Evolutionary conservation across 192 early-diverging fungal genomes (phyloP), one percentile per base, ranked within the genome.

Genomic region (Jimgerdemannia flammicorona): DNA sequence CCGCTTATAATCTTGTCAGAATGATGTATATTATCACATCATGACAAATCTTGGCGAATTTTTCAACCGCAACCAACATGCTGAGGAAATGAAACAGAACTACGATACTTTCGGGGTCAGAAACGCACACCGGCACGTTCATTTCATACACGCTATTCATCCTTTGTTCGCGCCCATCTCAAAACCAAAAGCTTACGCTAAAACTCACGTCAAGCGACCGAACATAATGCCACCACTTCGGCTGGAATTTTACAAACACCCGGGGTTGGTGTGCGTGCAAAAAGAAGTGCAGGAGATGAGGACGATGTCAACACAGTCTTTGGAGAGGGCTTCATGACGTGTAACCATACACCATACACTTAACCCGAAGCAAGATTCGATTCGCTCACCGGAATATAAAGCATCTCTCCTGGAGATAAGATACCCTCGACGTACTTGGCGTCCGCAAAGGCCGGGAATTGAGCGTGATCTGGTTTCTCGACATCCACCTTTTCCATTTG

Each of bases 171-270:
- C 29, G 29, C 29, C 1, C 29, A 29, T 29, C 29, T 59, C 49
- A 59, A 59, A 95, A 97, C 96, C 96, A 97, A 75, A 95, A 93
- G 76, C 93, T 95, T 8, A 97, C 86, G 77, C 94, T 95, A 66
- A 93, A 91, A 73, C 95, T 96, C 3, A 80, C 83, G 8, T 84
- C 88, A 42, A 94, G 78, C 9, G 93, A 91, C 70, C 87, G 84
- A 42, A 97, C 92, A 77, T 92, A 94, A 77, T 97, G 96, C 96
- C 96, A 97, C 93, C 94, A 97, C 4, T 87, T 86, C 42, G 90
- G 90, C 89, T 91, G 74, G 29, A 40, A 64, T 71, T 68, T 29
- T 29, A 29, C 29, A 29, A 29, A 29, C 29, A 29, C 29, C 29
- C 29, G 29, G 29, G 29, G 29, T 29, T 29, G 29, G 29, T 29